phyloP scores from a whole-genome alignment of 1,284 basidiomycete genomes.

The Tylopilus sp. region DNA sequence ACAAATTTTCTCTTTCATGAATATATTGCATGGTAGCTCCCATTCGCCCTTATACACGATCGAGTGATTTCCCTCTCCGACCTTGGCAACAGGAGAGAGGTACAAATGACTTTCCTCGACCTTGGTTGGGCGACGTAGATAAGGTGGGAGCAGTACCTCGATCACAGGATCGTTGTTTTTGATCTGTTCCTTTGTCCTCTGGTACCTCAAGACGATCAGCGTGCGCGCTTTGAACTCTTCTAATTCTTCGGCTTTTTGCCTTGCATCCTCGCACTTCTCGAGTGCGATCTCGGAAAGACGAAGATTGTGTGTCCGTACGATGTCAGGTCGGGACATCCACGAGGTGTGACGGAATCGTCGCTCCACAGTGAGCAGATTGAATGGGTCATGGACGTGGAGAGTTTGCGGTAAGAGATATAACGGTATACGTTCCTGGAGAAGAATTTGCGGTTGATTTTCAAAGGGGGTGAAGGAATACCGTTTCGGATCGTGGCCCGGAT shows the following conservation, averaged over 20 bases:
- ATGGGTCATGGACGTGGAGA: constrained; percentile 30
- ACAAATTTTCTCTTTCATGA: constrained; percentile 25
- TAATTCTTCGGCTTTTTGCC: constrained; percentile 6
- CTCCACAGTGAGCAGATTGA: constrained; percentile 10
- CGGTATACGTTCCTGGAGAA: constrained; percentile 34
- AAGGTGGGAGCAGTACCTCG: constrained; percentile 23
- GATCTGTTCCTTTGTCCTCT: constrained; percentile 16
- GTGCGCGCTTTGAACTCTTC: constrained; percentile 17
- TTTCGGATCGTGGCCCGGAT: constrained; percentile 32
- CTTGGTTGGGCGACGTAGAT: constrained; percentile 5
- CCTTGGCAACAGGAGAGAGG: constrained; percentile 31
- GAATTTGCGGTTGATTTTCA: constrained; percentile 8
- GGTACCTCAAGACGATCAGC: constrained; percentile 17
- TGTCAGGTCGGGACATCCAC: constrained; percentile 23
- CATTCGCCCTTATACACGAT: constrained; percentile 40
- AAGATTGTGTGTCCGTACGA: constrained; percentile 20
- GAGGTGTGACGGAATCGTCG: background rate
- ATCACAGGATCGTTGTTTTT: constrained; percentile 19
- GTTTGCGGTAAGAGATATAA: constrained; percentile 34
- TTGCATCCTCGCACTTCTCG: background rate
- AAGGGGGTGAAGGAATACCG: constrained; percentile 37
- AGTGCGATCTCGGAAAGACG: background rate
- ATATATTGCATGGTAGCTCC: constrained; percentile 40
- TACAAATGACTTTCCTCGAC: constrained; percentile 41
- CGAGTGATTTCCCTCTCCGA: constrained; percentile 42